Evolutionary conservation across 2,329 filamentous ascomycete genomes (phyloP).

Genomic region (Colletotrichum aenigma): DNA sequence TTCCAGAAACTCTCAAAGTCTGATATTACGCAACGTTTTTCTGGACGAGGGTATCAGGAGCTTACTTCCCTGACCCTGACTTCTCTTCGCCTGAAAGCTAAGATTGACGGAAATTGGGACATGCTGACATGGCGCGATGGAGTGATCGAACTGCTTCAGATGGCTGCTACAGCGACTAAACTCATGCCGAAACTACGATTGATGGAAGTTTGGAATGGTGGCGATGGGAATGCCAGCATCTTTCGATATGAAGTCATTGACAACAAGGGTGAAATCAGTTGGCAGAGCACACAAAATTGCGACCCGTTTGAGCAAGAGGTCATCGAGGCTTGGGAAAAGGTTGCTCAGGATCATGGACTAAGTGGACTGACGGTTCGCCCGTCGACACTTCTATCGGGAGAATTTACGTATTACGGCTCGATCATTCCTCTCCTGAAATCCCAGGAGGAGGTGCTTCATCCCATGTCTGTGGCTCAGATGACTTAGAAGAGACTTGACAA

Average conservation of each 20-base stretch:
- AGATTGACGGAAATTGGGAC: neutral
- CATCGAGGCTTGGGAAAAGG: neutral
- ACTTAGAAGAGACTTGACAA: neutral
- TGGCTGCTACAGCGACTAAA: neutral
- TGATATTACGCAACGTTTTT: neutral
- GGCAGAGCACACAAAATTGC: neutral
- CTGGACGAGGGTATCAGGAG: neutral
- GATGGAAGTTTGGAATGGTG: neutral
- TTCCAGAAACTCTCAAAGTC: neutral
- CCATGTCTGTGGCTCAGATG: neutral
- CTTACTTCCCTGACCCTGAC: neutral
- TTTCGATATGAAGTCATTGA: neutral
- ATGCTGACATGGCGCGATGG: neutral
- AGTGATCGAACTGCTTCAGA: neutral
- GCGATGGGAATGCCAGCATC: neutral
- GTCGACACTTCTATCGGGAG: neutral
- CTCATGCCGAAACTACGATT: neutral
- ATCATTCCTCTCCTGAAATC: neutral
- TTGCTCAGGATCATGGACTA: neutral
- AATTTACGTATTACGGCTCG: neutral
- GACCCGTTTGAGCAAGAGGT: neutral
- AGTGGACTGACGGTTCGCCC: neutral
- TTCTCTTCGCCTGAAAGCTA: neutral
- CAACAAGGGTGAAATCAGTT: neutral
- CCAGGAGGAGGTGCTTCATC: neutral